Conservation (phyloP, 2,329 filamentous ascomycete species). For the Pyrenophora tritici-repentis region DNA sequence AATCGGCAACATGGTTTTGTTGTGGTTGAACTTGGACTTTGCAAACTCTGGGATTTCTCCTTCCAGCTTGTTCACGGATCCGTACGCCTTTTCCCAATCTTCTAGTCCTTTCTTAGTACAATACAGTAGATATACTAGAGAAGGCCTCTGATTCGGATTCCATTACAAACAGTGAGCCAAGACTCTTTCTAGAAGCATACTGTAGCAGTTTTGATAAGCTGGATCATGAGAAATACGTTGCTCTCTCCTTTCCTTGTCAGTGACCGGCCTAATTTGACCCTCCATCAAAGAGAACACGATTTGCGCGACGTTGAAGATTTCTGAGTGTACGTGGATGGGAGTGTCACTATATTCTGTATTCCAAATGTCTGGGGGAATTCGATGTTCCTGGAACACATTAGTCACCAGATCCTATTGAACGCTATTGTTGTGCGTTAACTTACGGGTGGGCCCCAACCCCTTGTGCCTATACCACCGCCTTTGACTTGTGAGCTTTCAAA, state of each 20-base stretch:
- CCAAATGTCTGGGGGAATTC: neutral
- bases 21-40: neutral
- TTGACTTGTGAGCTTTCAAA: neutral
- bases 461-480: neutral
- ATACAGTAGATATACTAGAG: neutral
- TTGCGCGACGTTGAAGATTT: no score
- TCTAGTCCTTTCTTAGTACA: neutral
- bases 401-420: neutral
- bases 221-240: neutral
- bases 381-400: neutral
- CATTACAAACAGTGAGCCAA: neutral
- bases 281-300: no score
- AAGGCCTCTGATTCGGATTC: neutral
- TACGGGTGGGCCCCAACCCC: neutral
- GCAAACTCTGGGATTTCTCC: neutral
- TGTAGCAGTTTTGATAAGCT: neutral
- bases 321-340: no score
- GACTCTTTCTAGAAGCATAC: slow-evolving; percentile 54
- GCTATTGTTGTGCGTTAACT: neutral
- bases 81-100: slow-evolving; percentile 3
- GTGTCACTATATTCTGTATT: no score
- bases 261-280: no score
- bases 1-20: neutral
- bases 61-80: neutral
- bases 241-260: neutral